phyloP scores from a whole-genome alignment of 2,329 filamentous ascomycete species.

The Microsporum audouinii region DNA sequence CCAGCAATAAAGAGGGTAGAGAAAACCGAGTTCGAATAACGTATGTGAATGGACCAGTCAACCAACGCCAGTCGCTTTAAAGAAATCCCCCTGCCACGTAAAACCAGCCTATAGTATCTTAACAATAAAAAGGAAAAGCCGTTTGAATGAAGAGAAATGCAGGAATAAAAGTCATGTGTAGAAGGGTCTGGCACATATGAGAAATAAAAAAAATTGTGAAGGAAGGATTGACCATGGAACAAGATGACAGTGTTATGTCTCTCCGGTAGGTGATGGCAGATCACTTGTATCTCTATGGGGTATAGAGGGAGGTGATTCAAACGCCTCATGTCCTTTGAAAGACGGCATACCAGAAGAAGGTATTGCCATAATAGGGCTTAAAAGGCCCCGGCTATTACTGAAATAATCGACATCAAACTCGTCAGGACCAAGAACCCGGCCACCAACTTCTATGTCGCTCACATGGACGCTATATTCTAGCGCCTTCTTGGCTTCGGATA shows the following conservation, averaged over 20 bases:
- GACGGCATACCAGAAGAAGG: not conserved
- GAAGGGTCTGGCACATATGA: not conserved
- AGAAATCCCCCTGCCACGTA: not conserved
- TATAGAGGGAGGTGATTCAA: not conserved
- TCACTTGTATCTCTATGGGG: not conserved
- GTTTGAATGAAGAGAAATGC: not conserved
- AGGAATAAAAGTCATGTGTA: not conserved
- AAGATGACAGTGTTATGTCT: not conserved
- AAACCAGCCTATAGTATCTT: not conserved
- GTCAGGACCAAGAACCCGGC: slow-evolving; percentile 62
- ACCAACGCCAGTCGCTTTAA: not conserved
- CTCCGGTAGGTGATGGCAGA: not conserved
- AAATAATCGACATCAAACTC: slow-evolving; percentile 40
- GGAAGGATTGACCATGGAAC: not conserved
- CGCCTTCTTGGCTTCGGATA: slow-evolving; percentile 77
- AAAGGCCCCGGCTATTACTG: slow-evolving; percentile 21
- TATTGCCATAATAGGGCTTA: slow-evolving; percentile 21
- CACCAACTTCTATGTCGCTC: slow-evolving; percentile 70
- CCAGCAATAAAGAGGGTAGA: not conserved
- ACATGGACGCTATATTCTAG: slow-evolving; percentile 69
- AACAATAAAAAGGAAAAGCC: not conserved
- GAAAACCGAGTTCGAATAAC: not conserved
- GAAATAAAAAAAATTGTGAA: not conserved
- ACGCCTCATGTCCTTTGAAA: too few relatives aligned
- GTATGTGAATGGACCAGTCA: not conserved